Conservation (phyloP, 1,284 basidiomycete genomes). For the Pseudozyma hubeiensis region DNA sequence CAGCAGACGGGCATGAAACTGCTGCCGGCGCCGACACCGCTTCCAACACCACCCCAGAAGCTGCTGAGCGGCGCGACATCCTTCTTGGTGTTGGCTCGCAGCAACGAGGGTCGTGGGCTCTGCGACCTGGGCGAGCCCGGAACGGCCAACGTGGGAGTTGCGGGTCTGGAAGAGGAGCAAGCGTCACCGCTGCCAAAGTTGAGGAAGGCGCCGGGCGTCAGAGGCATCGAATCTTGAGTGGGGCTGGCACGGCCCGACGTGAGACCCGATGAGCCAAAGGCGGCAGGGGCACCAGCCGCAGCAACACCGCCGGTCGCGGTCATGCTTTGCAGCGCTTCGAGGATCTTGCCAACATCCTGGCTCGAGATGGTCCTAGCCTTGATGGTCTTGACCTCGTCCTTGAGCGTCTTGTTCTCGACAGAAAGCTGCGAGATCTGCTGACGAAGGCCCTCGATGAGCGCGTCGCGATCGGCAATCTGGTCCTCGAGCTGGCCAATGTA, state of each 20-base stretch:
- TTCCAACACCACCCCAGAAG: conserved; percentile 57
- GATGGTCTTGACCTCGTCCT: conserved; percentile 66
- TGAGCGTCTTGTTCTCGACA: conserved; percentile 84
- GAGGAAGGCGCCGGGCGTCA: conserved; percentile 41
- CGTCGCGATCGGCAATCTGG: conserved; percentile 91
- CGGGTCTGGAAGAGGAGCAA: conserved; percentile 25
- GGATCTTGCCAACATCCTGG: conserved; percentile 59
- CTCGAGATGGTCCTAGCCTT: conserved; percentile 76
- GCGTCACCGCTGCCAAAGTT: conserved; percentile 28
- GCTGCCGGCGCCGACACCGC: conserved; percentile 16
- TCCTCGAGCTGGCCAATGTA: conserved; percentile 93
- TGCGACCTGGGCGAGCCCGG: conserved; percentile 46
- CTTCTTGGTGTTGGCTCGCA: conserved; percentile 57
- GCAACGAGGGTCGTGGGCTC: conserved; percentile 42
- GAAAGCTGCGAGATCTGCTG: conserved; percentile 82
- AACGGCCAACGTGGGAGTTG: conserved; percentile 36
- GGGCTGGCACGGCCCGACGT: conserved; percentile 28
- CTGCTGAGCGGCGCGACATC: conserved; percentile 40
- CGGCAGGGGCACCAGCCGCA: neutral
- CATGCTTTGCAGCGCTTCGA: conserved; percentile 83
- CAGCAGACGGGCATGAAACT: conserved; percentile 53
- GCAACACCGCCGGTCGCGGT: conserved; percentile 3
- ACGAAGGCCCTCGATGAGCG: conserved; percentile 86
- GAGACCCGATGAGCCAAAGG: conserved; percentile 1
- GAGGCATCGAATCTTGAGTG: conserved; percentile 15